Percentiles rank a stretch among this genome's conserved stretches.
These are phyloP conservation scores for Monosporozyma siamensis DNA, from an alignment of 805 yeast species.

Conservation along the genomic window DNA sequence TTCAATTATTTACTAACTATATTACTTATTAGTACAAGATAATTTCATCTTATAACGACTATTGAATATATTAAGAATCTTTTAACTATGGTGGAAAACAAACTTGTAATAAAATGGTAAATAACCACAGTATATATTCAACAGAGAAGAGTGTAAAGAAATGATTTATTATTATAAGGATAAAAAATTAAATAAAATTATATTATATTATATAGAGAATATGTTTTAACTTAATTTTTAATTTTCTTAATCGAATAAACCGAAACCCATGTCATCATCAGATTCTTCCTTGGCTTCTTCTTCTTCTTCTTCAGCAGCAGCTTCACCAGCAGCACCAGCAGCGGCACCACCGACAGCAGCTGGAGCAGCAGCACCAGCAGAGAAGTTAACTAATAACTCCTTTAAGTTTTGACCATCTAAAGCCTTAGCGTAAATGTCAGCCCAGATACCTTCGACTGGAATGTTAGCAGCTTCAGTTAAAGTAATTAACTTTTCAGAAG, in stretches of 20 bases:
- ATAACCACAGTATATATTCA: too few relatives aligned
- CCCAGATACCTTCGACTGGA: slow-evolving; percentile 65
- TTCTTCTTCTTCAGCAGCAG: slow-evolving; percentile 48
- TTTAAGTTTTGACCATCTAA: slow-evolving; percentile 65
- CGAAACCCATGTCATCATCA: slow-evolving; percentile 86
- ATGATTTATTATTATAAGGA: background rate
- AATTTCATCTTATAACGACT: too few relatives aligned
- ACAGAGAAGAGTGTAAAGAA: slow-evolving; percentile 1
- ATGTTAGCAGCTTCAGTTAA: slow-evolving; percentile 64
- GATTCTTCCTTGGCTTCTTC: slow-evolving; percentile 57
- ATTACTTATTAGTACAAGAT: too few relatives aligned
- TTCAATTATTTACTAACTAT: too few relatives aligned
- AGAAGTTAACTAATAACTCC: slow-evolving; percentile 47
- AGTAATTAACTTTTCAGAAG: slow-evolving; percentile 68
- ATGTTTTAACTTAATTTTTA: background rate
- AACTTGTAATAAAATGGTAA: too few relatives aligned
- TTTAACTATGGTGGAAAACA: too few relatives aligned
- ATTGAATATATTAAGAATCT: too few relatives aligned
- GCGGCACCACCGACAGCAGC: slow-evolving; percentile 37
- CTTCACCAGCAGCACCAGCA: slow-evolving; percentile 43
- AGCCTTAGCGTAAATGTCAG: slow-evolving; percentile 75
- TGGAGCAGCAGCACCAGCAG: slow-evolving; percentile 31
- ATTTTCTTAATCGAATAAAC: slow-evolving; percentile 68
- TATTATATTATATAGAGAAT: background rate
- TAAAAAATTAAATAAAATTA: background rate